Base-by-base conservation (phyloP, 352 stramenopile genomes). In the Globisporangium paddicum region DNA sequence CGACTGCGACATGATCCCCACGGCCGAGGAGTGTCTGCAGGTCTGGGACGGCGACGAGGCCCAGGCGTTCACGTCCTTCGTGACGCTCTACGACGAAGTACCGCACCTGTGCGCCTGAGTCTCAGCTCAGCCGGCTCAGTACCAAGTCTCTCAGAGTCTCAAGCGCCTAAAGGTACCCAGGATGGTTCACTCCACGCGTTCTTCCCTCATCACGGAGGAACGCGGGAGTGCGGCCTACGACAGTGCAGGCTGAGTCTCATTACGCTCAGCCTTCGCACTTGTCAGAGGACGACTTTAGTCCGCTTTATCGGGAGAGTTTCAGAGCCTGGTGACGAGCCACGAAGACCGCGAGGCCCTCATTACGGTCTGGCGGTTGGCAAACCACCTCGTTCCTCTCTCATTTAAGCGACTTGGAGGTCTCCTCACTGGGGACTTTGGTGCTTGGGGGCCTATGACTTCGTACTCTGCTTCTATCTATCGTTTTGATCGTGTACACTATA, bases 11-110 rank as follows among this genome's bases (percentile, higher is more conserved):
- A 87, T 89, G 79, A 73, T 91, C 46, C 57, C 68, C 9, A 55
- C 67, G 7, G 82, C 75, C 1, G 62, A 69, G 46, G 82, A 82
- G 62, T 91, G 79, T 25, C 60, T 89, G 2, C 66, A 68, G 2
- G 52, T 80, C n/a, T 89, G 79, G 72, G 49, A 40, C 32, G 82
- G 82, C 55, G 70, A 88, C 52, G 77, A 92, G 71, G 64, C 82
- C 49, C 72, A 72, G 13, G 82, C 82, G 18, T 86, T 90, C 59
- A 69, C 69, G 26, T 81, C 76, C 18, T 84, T 90, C 49, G 69
- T 87, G 18, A 86, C 72, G 41, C 62, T 89, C 37, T 81, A 75
- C 58, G 82, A 88, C 46, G 65, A 84, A 63, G 68, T 83, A 7
- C 67, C 71, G 30, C 61, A 63, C 37, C 58, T 90, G 46, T 86